These are phyloP conservation scores for Phytophthora melonis DNA, from an alignment of 352 stramenopile species.

Conservation along the genomic window DNA sequence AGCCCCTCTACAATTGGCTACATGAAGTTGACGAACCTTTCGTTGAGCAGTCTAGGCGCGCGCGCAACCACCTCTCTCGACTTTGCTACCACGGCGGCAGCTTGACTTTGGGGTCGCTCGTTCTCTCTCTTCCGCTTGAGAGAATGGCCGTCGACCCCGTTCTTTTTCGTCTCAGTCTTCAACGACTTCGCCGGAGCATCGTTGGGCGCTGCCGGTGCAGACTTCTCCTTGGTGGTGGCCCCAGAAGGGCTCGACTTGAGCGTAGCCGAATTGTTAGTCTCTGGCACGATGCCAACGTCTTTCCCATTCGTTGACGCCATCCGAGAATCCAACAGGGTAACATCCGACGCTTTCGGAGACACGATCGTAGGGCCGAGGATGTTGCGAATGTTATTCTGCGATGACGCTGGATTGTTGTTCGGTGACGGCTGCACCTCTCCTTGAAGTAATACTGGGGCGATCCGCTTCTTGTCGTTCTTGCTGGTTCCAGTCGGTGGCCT, in stretches of 20 bases:
- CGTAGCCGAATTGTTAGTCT: slow-evolving; percentile 31
- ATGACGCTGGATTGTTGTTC: slow-evolving; percentile 69
- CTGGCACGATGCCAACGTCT: slow-evolving; percentile 36
- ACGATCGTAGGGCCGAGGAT: slow-evolving; percentile 69
- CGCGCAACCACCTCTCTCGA: slow-evolving; percentile 67
- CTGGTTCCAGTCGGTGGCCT: slow-evolving; percentile 39
- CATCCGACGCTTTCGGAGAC: slow-evolving; percentile 60
- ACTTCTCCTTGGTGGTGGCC: slow-evolving; percentile 30
- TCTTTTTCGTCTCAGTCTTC: slow-evolving; percentile 49
- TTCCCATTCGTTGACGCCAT: slow-evolving; percentile 50
- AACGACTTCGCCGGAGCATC: slow-evolving; percentile 16
- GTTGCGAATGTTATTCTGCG: slow-evolving; percentile 85
- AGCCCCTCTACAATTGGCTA: background rate
- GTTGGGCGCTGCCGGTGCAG: slow-evolving; percentile 5
- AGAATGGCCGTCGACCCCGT: slow-evolving; percentile 34
- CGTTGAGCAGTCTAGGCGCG: slow-evolving; percentile 60
- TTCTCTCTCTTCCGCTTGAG: slow-evolving; percentile 79
- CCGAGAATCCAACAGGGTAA: slow-evolving; percentile 62
- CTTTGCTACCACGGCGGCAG: slow-evolving; percentile 43
- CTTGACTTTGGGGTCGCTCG: slow-evolving; percentile 37
- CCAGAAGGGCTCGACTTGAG: slow-evolving; percentile 18
- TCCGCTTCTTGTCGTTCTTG: slow-evolving; percentile 77
- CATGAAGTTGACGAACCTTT: slow-evolving; percentile 48
- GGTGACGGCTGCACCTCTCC: slow-evolving; percentile 14
- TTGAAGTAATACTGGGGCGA: slow-evolving; percentile 62